These are phyloP conservation scores for Cardamine occulta DNA, from an alignment of 345 rosid species.

Conservation along the genomic window DNA sequence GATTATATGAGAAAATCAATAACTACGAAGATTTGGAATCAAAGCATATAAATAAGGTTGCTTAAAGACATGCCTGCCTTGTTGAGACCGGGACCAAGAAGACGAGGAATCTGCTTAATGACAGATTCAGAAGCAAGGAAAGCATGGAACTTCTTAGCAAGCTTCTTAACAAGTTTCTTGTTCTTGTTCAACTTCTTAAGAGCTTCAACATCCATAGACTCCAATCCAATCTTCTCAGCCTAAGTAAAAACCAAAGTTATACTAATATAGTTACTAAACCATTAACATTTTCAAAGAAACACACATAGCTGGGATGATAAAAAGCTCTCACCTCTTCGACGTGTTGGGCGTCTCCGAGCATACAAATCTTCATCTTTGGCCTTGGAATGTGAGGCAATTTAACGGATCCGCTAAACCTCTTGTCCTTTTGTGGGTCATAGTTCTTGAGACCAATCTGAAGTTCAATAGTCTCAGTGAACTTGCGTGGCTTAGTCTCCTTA, in stretches of 20 bases:
- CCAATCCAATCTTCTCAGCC: conserved; percentile 79
- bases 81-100: conserved; percentile 86
- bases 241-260: conserved; percentile 24
- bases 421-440: conserved; percentile 94
- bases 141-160: conserved; percentile 81
- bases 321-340: conserved; percentile 73
- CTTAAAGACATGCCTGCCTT: conserved; percentile 69
- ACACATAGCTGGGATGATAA: not conserved
- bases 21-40: not conserved
- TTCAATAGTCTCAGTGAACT: conserved; percentile 87
- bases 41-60: not conserved
- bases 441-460: conserved; percentile 96
- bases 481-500: conserved; percentile 66
- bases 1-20: not conserved
- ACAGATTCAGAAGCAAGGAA: conserved; percentile 83
- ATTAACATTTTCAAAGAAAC: not conserved
- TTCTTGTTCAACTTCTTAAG: conserved; percentile 80
- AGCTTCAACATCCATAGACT: conserved; percentile 76
- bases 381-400: conserved; percentile 94
- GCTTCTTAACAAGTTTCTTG: conserved; percentile 80
- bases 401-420: conserved; percentile 91
- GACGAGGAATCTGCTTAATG: conserved; percentile 86
- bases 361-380: conserved; percentile 92
- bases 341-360: conserved; percentile 97
- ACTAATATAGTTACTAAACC: not conserved